Evolutionary conservation across 2,329 filamentous ascomycete genomes (phyloP), one percentile per base, ranked within the genome.

Genomic region (Pyrenochaeta sp.): DNA sequence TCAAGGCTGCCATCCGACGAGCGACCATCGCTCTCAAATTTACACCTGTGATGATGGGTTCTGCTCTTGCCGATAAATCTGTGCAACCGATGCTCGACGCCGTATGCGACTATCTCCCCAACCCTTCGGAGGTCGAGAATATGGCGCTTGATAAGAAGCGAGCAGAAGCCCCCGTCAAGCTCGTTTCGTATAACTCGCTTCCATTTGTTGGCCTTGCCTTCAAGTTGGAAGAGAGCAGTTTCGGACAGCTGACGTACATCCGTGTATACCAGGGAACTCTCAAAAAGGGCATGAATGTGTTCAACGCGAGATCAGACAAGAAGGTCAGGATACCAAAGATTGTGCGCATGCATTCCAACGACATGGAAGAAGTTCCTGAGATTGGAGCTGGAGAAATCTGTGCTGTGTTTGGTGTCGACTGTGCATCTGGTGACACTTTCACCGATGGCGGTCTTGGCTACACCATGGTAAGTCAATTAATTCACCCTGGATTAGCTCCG

Each of bases 171-270:
- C 81, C 85, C 2, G 92, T 96, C 48, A 88, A 93, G 70, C 83
- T 99, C 42, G 85, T 96, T 13, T 91, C 93, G 1, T 96, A 97
- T 78, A 94, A 95, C 74, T 88, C 89, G 15, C 79, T 96, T 17
- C 94, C 94, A 0, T 96, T 97, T 65, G 91, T 96, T 42, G 94
- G 94, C 35, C 81, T 99, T 52, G 94, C 94, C 7, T 99, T 99
- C 81, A 99, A 99, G 81, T 85, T 99, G 15, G 94, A 99, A 80
- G 94, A 99, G 76, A 96, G 93, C 76, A 96, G 96, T 72, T 99
- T 96, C 65, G 94, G 94, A 29, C 94, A 99, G 74, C 83, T 99
- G 67, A 99, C 94, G 41, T 99, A 99, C 72, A 95, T 99, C 53
- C 90, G 94, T 60, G 94, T 99, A 44, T 99, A 99, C 77, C 94